Evolutionary conservation across 73 alveolate genomes (phyloP).

Genomic region (Chromera velia): DNA sequence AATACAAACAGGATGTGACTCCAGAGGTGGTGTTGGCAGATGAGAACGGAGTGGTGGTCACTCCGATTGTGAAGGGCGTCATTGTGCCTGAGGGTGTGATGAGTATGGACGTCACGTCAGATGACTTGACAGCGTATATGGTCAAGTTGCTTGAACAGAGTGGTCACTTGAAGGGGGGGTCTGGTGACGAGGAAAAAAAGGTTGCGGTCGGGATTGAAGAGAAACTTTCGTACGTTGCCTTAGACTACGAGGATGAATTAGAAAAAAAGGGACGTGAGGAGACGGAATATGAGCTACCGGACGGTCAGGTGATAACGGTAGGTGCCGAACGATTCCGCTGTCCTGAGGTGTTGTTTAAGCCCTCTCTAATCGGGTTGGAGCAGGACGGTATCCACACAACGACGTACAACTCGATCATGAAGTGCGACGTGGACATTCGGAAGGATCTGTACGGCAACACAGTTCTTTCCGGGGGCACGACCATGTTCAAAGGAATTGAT

Average conservation of each 20-base stretch:
- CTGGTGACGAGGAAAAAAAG: conserved; percentile 41
- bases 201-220: conserved; percentile 49
- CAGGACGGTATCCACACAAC: conserved; percentile 79
- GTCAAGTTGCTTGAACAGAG: no score
- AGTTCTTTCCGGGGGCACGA: conserved; percentile 97
- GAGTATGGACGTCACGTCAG: no score
- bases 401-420: conserved; percentile 77
- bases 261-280: no score
- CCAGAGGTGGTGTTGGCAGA: no score
- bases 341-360: no score
- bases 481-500: conserved; percentile 90
- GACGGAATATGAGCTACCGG: conserved; percentile 62
- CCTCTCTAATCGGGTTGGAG: conserved; percentile 66
- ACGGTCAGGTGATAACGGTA: conserved; percentile 52
- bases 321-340: conserved; percentile 65
- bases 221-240: conserved; percentile 52
- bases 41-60: no score
- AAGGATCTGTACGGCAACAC: conserved; percentile 77
- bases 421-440: no score
- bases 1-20: no score
- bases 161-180: no score
- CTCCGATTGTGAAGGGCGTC: no score
- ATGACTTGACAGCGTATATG: no score
- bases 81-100: no score
- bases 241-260: conserved; percentile 60